Evolutionary conservation across 371 early-diverging fungal genomes (phyloP), one percentile per base, ranked within the genome.

Genomic region (Actinomortierella wolfii): DNA sequence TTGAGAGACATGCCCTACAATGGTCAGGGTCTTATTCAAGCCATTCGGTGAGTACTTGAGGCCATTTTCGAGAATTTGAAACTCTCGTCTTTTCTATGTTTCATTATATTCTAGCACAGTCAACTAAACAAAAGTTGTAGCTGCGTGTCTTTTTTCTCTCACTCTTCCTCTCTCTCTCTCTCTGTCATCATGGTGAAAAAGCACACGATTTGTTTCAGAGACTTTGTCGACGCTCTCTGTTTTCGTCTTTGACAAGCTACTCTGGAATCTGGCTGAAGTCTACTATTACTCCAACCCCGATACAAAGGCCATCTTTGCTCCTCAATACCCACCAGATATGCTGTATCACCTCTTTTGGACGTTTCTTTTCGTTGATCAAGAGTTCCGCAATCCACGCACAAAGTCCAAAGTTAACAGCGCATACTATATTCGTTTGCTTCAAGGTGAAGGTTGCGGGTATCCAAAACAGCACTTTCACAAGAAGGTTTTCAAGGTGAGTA

Each of bases 301-400:
- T 24, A 68, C 75, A 7, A 61, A 61, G 46, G 49, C 60, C 4
- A 51, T 59, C 34, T 75, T 75, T 58, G 68, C 65, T 0, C 68
- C 75, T 2, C 68, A 51, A 1, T 7, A 68, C 43, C 53, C 75
- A 1, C 59, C 64, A n/a, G 75, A 75, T 28, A 55, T 64, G 51
- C 51, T 75, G 1, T 74, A 68, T 25, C 57, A 61, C 41, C 75
- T 74, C 57, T 68, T 75, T 41, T 75, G 75, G 75, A 75, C 75
- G 0, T 56, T 68, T 41, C 40, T 75, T 2, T 75, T 75, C 25
- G 68, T 75, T 26, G 75, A 75, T 29, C 75, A 75, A 53, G 65
- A 75, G 26, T 64, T 68, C 46, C 60, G 75, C 1, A 61, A 75
- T 40, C 68, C 68, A 13, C 64, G 61, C 13, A 24, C 59, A 6